Evolutionary conservation across 495 filamentous ascomycete genomes (phyloP), one percentile per base, ranked within the genome.

Genomic region (Aspergillus conjunctus): DNA sequence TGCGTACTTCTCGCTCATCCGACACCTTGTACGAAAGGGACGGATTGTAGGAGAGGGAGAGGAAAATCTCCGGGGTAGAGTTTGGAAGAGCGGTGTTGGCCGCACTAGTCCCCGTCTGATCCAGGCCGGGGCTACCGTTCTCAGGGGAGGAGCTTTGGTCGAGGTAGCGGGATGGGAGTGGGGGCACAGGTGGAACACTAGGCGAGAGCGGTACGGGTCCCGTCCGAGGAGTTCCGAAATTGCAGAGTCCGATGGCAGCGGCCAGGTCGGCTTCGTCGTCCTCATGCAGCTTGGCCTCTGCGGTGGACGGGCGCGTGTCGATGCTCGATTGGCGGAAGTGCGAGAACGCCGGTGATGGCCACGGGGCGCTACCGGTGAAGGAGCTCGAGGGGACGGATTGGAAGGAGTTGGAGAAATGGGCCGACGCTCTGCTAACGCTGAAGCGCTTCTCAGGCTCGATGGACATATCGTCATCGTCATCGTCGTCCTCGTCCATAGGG

Each of bases 231-330:
- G 88, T 93, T 44, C 89, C 87, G 68, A 96, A 92, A 71, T 91
- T 95, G 83, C 94, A 97, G 61, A 97, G 77, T 62, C 93, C 91
- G 41, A 97, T 91, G 4, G 93, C 93, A 4, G 94, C 93, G 7
- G 93, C 94, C 58, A 98, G 80, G 56, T 80, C 77, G 8, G 75
- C 76, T 57, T 97, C 93, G 53, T 87, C 84, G 53, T 80, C 82
- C 30, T 77, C 76, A 63, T 73, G 72, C 60, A 87, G 73, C 31
- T 81, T 79, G 4, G 83, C 85, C 37, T 83, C 82, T 54, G 84
- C 87, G 62, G 58, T 89, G 77, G 56, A 88, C 79, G 57, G 88
- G 82, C 71, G 81, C 71, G 61, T 89, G 80, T 71, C 88, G 75
- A 72, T 80, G 78, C 86, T 90, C 61, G 81, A 79, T 39, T 78